phyloP scores from a whole-genome alignment of 169 alveolate genomes.

The Babesia bigemina region DNA sequence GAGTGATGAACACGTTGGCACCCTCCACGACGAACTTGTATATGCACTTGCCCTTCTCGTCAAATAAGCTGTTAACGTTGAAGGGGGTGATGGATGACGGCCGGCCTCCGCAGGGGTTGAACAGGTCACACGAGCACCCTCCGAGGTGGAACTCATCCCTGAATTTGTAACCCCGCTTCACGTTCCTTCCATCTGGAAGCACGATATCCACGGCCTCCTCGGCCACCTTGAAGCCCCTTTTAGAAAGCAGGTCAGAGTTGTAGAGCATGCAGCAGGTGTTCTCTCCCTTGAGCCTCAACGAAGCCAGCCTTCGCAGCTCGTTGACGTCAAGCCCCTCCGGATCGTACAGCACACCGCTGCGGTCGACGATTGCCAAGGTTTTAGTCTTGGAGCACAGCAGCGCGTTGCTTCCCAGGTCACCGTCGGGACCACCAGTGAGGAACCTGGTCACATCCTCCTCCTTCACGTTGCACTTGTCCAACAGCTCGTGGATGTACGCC shows the following conservation, averaged over 20 bases:
- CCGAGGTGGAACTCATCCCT: constrained; percentile 78
- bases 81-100: constrained; percentile 82
- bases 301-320: constrained; percentile 78
- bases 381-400: constrained; percentile 79
- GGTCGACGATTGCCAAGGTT: constrained; percentile 83
- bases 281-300: constrained; percentile 53
- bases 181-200: constrained; percentile 79
- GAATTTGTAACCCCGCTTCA: constrained; percentile 78
- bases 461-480: constrained; percentile 67
- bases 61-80: constrained; percentile 74
- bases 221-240: constrained; percentile 76
- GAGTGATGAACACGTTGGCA: constrained; percentile 85
- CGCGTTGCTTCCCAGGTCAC: constrained; percentile 87
- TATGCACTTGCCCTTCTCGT: constrained; percentile 66
- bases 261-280: constrained; percentile 66
- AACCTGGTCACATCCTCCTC: constrained; percentile 81
- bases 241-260: constrained; percentile 68
- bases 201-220: constrained; percentile 73
- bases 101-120: constrained; percentile 90
- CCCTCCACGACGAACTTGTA: constrained; percentile 86
- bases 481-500: constrained; percentile 68
- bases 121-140: constrained; percentile 77
- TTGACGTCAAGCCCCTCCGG: constrained; percentile 80
- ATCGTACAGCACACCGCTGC: constrained; percentile 86
- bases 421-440: constrained; percentile 89